Evolutionary conservation across 176 grass and related monocot genomes (phyloP).

Genomic region (Juncus inflexus): DNA sequence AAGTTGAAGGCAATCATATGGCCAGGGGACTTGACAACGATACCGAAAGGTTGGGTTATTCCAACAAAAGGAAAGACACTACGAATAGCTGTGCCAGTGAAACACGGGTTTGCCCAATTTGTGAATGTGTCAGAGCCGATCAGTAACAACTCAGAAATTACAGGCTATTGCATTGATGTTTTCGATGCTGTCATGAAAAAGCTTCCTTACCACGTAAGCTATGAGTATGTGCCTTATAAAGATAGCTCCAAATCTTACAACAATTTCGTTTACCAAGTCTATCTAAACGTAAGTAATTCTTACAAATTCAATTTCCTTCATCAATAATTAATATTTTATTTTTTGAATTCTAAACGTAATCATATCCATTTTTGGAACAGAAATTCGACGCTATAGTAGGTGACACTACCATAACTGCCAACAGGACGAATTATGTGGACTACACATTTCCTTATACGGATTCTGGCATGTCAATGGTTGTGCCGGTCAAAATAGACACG

Average conservation of each 20-base stretch:
- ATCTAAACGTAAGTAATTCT: conserved; percentile 29
- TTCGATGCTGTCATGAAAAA: conserved; percentile 38
- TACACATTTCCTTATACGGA: conserved; percentile 66
- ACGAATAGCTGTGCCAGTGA: conserved; percentile 45
- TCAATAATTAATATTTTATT: background rate
- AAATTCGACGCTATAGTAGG: conserved; percentile 44
- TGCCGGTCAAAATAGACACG: conserved; percentile 21
- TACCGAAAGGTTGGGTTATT: conserved; percentile 36
- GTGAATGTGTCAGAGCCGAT: conserved; percentile 34
- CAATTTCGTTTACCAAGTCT: conserved; percentile 49
- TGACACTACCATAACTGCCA: conserved; percentile 45
- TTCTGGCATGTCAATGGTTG: conserved; percentile 59
- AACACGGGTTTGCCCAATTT: conserved; percentile 37
- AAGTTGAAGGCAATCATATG: conserved; percentile 36
- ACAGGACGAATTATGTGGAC: conserved; percentile 39
- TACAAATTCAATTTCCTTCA: background rate
- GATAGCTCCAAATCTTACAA: conserved; percentile 43
- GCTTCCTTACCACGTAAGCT: conserved; percentile 33
- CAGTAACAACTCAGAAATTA: conserved; percentile 20
- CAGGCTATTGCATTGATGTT: conserved; percentile 62
- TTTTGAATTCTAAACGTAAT: background rate
- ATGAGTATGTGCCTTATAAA: conserved; percentile 34
- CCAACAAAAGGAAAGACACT: conserved; percentile 33
- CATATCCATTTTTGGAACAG: conserved; percentile 26
- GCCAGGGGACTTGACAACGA: conserved; percentile 30